Base-by-base conservation (phyloP, 306 rosid species). In the Bauhinia variegata region DNA sequence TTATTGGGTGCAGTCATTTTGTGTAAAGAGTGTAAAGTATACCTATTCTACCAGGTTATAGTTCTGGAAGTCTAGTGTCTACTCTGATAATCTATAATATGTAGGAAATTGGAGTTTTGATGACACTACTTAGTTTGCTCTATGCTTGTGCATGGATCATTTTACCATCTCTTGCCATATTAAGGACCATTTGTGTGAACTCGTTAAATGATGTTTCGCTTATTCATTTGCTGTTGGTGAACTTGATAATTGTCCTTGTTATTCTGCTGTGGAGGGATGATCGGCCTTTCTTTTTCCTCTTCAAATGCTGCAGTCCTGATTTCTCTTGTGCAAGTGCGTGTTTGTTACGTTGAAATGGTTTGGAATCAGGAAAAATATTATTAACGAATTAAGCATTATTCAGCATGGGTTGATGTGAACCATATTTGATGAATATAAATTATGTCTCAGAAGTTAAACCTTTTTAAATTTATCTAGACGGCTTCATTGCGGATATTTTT, bases 181-280 rank as follows among this genome's bases (percentile, higher is more conserved):
- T 93, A 85, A 90, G 99, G 85, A 93, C 96, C 83, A 82, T 87
- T 97, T 90, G 86, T 50, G 75, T 36, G n/a, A 78, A 78, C 63
- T 77, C 74, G 52, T 46, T 46, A 59, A 43, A 34, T 3, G 44
- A 44, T 17, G 64, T 70, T 32, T 56, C 8, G 52, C 53, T 71
- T 42, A 15, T 74, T 61, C 55, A 58, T 65, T 66, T 57, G 36
- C 66, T 71, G 28, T 59, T 65, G 17, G 30, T 77, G 60, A 54
- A 60, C 65, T 60, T 53, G 19, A 64, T 78, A 48, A 34, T 15
- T 70, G 18, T 53, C 15, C n/a, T n/a, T n/a, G 33, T 48, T 70
- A 10, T 6, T 50, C n/a, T 54, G 43, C 37, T 38, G 99, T 76
- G 97, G 97, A 80, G 99, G 99, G 82, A 90, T 93, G 95, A 88